phyloP scores from a whole-genome alignment of 2,329 filamentous ascomycete species.

The Pseudogymnoascus sp. region DNA sequence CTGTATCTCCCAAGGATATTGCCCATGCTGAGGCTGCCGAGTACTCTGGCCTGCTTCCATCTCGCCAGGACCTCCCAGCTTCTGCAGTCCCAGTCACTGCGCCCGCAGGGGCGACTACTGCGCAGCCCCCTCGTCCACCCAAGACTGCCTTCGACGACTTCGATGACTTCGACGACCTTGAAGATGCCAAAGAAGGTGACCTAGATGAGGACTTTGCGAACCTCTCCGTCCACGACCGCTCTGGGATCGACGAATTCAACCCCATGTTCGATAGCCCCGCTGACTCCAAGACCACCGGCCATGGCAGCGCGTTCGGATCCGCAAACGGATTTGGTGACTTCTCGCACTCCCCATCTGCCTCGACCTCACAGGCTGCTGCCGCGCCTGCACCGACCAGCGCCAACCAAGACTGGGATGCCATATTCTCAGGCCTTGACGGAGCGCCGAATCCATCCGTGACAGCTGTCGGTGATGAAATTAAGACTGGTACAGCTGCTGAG shows the following conservation, averaged over 20 bases:
- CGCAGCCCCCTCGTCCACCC: conserved; percentile 30
- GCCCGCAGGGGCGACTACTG: conserved; percentile 21
- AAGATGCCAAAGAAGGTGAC: conserved; percentile 73
- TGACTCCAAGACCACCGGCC: conserved; percentile 24
- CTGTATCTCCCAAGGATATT: conserved; percentile 31
- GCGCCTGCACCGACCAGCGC: conserved; percentile 33
- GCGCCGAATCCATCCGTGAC: conserved; percentile 26
- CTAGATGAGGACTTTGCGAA: conserved; percentile 73
- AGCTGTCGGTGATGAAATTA: not conserved
- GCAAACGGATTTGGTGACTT: conserved; percentile 36
- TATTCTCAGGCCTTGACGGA: conserved; percentile 73
- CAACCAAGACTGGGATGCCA: conserved; percentile 83
- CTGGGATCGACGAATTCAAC: conserved; percentile 69
- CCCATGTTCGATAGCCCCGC: conserved; percentile 63
- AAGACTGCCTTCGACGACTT: conserved; percentile 62
- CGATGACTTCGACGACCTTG: conserved; percentile 71
- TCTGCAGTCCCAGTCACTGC: conserved; percentile 16
- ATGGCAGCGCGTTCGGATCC: conserved; percentile 22
- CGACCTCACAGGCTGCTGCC: conserved; percentile 23
- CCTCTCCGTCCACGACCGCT: conserved; percentile 51
- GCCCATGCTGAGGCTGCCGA: conserved; percentile 41
- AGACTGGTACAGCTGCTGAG: conserved; percentile 14
- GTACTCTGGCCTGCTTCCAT: conserved; percentile 46
- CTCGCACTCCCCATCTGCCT: conserved; percentile 40
- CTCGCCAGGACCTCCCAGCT: conserved; percentile 42